Conservation (phyloP, 1,284 basidiomycete genomes). For the Fomitopsis schrenkii region DNA sequence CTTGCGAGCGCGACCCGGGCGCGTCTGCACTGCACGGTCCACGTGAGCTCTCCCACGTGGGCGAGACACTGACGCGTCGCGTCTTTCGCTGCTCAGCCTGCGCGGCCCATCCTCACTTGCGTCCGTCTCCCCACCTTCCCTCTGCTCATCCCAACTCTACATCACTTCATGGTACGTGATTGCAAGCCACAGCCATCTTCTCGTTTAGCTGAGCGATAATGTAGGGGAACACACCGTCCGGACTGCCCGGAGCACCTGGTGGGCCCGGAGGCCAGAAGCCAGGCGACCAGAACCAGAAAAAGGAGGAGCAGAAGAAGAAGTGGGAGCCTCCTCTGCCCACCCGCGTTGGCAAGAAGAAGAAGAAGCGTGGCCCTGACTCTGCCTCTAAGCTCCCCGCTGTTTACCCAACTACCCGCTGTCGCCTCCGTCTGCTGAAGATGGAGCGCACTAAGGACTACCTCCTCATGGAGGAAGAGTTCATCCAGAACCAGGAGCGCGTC, state of each 20-base stretch:
- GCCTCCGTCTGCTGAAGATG: slow-evolving; percentile 93
- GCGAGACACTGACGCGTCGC: slow-evolving; percentile 57
- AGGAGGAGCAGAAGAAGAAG: slow-evolving; percentile 87
- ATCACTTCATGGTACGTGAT: background rate
- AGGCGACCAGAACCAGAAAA: slow-evolving; percentile 55
- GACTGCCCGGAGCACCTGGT: slow-evolving; percentile 47
- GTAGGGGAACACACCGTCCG: slow-evolving; percentile 81
- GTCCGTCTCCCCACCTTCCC: slow-evolving; percentile 12
- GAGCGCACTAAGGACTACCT: slow-evolving; percentile 99
- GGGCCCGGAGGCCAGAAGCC: slow-evolving; percentile 23
- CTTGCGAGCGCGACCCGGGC: background rate
- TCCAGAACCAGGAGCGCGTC: slow-evolving; percentile 91
- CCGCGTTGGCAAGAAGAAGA: slow-evolving; percentile 95
- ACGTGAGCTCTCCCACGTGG: slow-evolving; percentile 4
- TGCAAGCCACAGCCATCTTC: too few species aligned
- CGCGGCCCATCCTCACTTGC: background rate
- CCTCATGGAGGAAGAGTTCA: slow-evolving; percentile 96
- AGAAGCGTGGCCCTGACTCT: slow-evolving; percentile 86
- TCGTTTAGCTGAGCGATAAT: too few species aligned
- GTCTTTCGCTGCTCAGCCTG: slow-evolving; percentile 7
- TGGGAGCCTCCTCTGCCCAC: slow-evolving; percentile 99
- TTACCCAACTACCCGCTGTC: slow-evolving; percentile 93
- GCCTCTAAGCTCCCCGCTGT: slow-evolving; percentile 92
- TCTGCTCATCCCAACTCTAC: background rate
- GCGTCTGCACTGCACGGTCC: background rate